Percentiles rank a stretch among this genome's conserved stretches.
Conservation (phyloP, 2,329 filamentous ascomycete genomes). For the Lecanosticta acicola region DNA sequence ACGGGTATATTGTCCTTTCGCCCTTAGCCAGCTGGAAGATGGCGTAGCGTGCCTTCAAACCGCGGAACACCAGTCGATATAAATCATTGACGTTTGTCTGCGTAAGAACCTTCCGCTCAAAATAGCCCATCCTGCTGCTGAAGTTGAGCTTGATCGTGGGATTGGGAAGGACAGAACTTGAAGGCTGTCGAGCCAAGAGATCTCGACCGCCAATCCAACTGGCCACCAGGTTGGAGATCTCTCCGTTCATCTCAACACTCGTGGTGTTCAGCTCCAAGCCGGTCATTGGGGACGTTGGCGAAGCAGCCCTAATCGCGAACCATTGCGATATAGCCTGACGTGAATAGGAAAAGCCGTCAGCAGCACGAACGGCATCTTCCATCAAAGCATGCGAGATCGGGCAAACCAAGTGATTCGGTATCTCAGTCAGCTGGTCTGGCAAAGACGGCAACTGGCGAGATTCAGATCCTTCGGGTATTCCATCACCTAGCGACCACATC, state of each 20-base stretch:
- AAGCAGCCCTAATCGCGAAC: constrained; percentile 28
- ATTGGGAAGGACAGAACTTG: not conserved
- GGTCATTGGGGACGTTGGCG: constrained; percentile 28
- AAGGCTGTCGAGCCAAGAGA: not conserved
- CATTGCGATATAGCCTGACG: constrained; percentile 33
- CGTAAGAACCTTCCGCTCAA: constrained; percentile 7
- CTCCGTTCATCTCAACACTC: constrained; percentile 20
- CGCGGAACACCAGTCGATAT: constrained; percentile 28
- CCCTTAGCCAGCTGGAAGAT: constrained; percentile 24
- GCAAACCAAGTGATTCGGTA: constrained; percentile 28
- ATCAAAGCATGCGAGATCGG: constrained; percentile 33
- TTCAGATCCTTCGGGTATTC: constrained; percentile 13
- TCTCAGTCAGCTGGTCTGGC: constrained; percentile 9
- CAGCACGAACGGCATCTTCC: constrained; percentile 32
- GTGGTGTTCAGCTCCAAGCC: constrained; percentile 25
- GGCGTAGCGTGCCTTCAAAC: constrained; percentile 23
- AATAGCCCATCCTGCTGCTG: constrained; percentile 16
- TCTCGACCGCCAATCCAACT: constrained; percentile 22
- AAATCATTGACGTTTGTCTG: constrained; percentile 18
- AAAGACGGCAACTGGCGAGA: constrained; percentile 15
- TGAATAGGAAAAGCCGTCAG: constrained; percentile 33
- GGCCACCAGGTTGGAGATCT: constrained; percentile 19
- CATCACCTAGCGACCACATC: constrained; percentile 26
- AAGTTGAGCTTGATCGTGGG: constrained; percentile 10
- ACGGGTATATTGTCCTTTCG: constrained; percentile 2